A percentile compares a stretch with the other conserved stretches of the same genome.
These are phyloP conservation scores for Yamadazyma membranifaciens DNA, from an alignment of 1,139 yeast species.

Conservation along the genomic window DNA sequence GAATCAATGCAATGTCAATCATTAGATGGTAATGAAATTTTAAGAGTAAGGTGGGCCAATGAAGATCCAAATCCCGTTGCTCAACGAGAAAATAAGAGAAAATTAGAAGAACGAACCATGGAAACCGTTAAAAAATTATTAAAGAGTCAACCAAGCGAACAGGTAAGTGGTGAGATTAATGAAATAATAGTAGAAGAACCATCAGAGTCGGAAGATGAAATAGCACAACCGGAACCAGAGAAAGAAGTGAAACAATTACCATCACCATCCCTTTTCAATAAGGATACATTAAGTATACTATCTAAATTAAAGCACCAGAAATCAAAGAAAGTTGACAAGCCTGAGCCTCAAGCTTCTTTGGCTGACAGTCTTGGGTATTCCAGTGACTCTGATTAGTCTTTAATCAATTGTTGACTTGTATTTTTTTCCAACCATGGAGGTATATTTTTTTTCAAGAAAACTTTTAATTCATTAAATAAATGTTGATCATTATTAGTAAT, in stretches of 20 bases:
- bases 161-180: constrained; percentile 10
- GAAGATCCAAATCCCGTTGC: constrained; percentile 83
- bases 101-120: constrained; percentile 34
- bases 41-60: constrained; percentile 84
- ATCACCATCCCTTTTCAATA: constrained; percentile 10
- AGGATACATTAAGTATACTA: constrained; percentile 11
- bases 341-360: background rate
- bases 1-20: constrained; percentile 90
- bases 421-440: constrained; percentile 52
- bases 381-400: constrained; percentile 10
- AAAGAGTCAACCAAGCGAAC: constrained; percentile 10
- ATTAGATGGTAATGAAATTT: constrained; percentile 58
- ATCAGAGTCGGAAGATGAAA: constrained; percentile 1
- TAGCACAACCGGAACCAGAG: constrained; percentile 3
- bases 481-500: constrained; percentile 57
- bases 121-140: constrained; percentile 33
- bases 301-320: constrained; percentile 9
- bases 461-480: constrained; percentile 51
- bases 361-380: constrained; percentile 7
- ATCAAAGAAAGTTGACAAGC: background rate
- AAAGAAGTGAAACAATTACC: background rate
- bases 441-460: constrained; percentile 46
- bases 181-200: constrained; percentile 5
- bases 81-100: constrained; percentile 46
- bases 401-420: constrained; percentile 12